Conservation (phyloP, 805 yeast genomes). For the Teunomyces aglyptinius region DNA sequence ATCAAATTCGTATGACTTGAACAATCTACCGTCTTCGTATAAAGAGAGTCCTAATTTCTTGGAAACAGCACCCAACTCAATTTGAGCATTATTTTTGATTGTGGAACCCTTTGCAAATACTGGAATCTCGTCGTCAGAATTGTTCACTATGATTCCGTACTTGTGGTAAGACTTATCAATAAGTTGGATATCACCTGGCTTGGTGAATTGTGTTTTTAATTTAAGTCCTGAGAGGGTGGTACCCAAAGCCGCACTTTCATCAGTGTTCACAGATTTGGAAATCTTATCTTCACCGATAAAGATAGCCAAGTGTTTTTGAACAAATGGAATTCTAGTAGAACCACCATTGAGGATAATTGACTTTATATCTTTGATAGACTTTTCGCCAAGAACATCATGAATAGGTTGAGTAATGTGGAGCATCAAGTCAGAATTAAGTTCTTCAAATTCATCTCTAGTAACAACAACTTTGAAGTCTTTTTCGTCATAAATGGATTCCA, state of each 20-base stretch:
- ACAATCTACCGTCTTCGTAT: slow-evolving; percentile 38
- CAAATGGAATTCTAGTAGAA: slow-evolving; percentile 83
- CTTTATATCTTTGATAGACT: slow-evolving; percentile 38
- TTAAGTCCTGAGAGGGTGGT: slow-evolving; percentile 78
- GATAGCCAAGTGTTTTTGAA: slow-evolving; percentile 58
- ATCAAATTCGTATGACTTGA: slow-evolving; percentile 25
- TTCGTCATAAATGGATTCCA: slow-evolving; percentile 74
- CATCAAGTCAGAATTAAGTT: slow-evolving; percentile 42
- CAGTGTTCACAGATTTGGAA: slow-evolving; percentile 88
- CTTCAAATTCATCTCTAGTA: slow-evolving; percentile 83
- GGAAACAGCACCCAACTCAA: slow-evolving; percentile 37
- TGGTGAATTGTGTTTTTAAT: slow-evolving; percentile 63
- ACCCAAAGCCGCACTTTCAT: slow-evolving; percentile 91
- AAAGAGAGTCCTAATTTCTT: slow-evolving; percentile 31
- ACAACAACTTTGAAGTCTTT: slow-evolving; percentile 66
- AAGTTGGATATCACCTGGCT: slow-evolving; percentile 56
- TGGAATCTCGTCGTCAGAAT: slow-evolving; percentile 16
- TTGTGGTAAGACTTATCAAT: slow-evolving; percentile 54
- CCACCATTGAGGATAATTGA: slow-evolving; percentile 89
- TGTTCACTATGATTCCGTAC: slow-evolving; percentile 40
- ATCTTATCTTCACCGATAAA: slow-evolving; percentile 60
- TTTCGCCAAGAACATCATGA: slow-evolving; percentile 42
- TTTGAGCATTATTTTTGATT: slow-evolving; percentile 29
- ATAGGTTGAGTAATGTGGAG: slow-evolving; percentile 55
- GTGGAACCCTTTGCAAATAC: slow-evolving; percentile 50